A percentile compares a stretch with the other conserved stretches of the same genome.
These are phyloP conservation scores for Violaceomyces palustris DNA, from an alignment of 1,284 basidiomycete genomes.

Conservation along the genomic window DNA sequence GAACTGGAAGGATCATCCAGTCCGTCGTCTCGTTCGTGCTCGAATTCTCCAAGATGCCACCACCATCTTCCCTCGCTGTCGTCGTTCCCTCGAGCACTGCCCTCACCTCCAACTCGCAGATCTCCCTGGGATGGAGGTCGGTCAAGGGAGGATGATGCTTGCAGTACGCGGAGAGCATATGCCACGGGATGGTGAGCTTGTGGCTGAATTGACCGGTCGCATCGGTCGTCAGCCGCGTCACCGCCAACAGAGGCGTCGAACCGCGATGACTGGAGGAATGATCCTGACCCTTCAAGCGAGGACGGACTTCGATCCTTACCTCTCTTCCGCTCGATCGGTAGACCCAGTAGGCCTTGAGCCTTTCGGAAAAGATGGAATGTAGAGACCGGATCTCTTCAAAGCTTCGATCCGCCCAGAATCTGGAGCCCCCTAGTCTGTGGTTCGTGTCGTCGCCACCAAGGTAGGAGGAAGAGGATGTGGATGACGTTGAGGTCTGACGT, in stretches of 20 bases:
- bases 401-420: conserved; percentile 26
- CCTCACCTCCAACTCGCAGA: conserved; percentile 19
- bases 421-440: conserved; percentile 14
- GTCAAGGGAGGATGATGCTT: conserved; percentile 9
- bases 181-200: conserved; percentile 23
- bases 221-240: conserved; percentile 18
- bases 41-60: not conserved
- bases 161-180: conserved; percentile 30
- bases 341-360: conserved; percentile 40
- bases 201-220: conserved; percentile 19
- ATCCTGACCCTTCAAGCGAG: conserved; percentile 20
- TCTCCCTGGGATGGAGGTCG: conserved; percentile 6
- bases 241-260: conserved; percentile 13
- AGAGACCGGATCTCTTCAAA: conserved; percentile 32
- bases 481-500: not conserved
- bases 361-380: conserved; percentile 21
- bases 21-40: not conserved
- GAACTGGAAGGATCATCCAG: conserved; percentile 7
- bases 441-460: conserved; percentile 3
- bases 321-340: conserved; percentile 26
- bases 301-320: conserved; percentile 32
- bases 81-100: conserved; percentile 5
- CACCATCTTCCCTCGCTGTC: not conserved
- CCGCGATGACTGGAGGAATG: conserved; percentile 9
- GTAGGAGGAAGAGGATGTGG: not conserved